Percentiles rank a stretch among this genome's conserved stretches.
phyloP scores from a whole-genome alignment of 2,329 filamentous ascomycete genomes.

The Fusarium sp. region DNA sequence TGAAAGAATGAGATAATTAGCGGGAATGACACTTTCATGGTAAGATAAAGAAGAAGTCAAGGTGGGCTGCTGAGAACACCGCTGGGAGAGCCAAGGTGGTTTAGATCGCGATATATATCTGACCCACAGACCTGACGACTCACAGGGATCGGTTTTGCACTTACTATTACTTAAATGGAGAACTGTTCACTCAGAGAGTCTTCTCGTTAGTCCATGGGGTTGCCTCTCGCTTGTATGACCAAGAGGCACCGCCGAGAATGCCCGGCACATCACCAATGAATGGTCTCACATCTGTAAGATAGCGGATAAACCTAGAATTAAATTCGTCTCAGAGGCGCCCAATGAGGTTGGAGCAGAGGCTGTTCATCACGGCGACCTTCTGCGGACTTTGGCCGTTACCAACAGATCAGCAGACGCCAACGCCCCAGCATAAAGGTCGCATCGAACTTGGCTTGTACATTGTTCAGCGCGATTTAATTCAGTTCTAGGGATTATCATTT shows the following conservation, averaged over 20 bases:
- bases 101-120: neutral
- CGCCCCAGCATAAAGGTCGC: neutral
- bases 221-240: neutral
- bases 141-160: accelerated
- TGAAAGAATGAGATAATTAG: neutral
- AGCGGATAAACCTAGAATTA: accelerated
- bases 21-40: neutral
- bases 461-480: neutral
- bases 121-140: too few species aligned
- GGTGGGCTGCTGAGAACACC: neutral
- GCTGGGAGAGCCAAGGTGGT: neutral
- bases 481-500: neutral
- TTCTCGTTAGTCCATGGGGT: neutral
- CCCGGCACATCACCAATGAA: neutral
- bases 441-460: neutral
- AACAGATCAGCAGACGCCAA: neutral
- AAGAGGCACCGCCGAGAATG: neutral
- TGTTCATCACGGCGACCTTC: neutral
- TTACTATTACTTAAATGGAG: neutral
- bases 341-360: neutral
- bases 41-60: neutral
- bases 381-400: neutral
- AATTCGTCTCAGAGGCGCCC: neutral
- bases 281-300: neutral
- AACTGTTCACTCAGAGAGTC: neutral